Evolutionary conservation across 1,139 yeast genomes (phyloP).

Genomic region (Geotrichum phurueaensis): DNA sequence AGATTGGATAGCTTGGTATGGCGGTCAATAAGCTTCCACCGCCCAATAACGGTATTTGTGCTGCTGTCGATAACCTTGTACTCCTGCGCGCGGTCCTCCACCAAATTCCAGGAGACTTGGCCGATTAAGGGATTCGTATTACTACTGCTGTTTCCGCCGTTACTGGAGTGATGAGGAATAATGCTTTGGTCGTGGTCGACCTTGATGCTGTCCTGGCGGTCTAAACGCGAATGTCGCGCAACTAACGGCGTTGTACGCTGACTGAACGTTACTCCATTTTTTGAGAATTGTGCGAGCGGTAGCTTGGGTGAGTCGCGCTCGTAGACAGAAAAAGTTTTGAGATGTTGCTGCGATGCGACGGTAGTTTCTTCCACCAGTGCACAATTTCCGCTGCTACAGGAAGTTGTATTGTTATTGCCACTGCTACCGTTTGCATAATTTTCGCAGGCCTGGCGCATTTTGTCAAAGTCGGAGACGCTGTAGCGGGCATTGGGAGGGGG

Average conservation of each 20-base stretch:
- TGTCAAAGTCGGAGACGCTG: not conserved
- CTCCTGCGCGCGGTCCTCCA: constrained; percentile 1
- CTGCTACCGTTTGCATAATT: not conserved
- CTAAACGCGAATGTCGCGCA: constrained; percentile 3
- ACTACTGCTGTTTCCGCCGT: not conserved
- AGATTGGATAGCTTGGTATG: not conserved
- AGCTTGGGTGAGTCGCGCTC: constrained; percentile 7
- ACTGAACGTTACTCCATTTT: constrained; percentile 8
- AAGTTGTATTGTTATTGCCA: too few species aligned
- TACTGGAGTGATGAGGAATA: not conserved
- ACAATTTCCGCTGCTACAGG: not conserved
- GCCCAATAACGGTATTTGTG: constrained; percentile 5
- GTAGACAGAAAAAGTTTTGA: constrained; percentile 1
- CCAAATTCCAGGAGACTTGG: constrained; percentile 7
- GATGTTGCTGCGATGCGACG: not conserved
- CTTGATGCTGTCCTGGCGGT: not conserved
- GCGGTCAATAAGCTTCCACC: constrained; percentile 1
- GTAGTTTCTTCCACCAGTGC: not conserved
- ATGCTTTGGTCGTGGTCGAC: not conserved
- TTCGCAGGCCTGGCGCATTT: not conserved
- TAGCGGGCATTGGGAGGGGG: not conserved
- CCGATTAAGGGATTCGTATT: not conserved
- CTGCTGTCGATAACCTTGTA: constrained; percentile 3
- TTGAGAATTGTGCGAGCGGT: constrained; percentile 2
- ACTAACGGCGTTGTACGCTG: constrained; percentile 9